Base-by-base conservation (phyloP, 805 yeast genomes). In the Candida patagonica region DNA sequence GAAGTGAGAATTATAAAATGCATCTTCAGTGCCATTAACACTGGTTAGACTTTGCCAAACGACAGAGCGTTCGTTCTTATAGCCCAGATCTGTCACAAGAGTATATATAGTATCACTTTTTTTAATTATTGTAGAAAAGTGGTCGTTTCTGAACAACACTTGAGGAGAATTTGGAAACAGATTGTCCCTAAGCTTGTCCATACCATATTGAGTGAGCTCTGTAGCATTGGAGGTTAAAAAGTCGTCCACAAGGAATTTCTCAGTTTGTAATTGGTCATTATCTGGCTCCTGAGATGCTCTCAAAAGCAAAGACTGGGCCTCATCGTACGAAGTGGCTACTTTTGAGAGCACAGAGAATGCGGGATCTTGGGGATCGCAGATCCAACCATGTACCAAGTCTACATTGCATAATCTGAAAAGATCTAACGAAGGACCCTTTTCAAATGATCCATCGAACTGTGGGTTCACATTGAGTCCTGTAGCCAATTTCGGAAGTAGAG, bases 61-160 rank as follows among this genome's bases (percentile, higher is more conserved):
- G 15, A 81, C 70, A n/a, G 69, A 62, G 1, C 56, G 51, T 30
- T 67, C 64, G 17, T 55, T 44, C 32, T 49, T 53, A 51, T 75
- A 80, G 2, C 92, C 86, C 12, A 68, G 63, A 54, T 92, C 96
- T 1, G 92, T 83, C 2, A 83, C 79, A 21, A 89, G 64, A 4
- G 74, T 59, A 53, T 73, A 86, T 24, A 89, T 63, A 40, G 68
- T 67, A 22, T 66, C 66, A 5, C 57, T 43, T 31, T 53, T 56
- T 37, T 56, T 56, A 49, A 67, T 71, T 8, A 88, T 55, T 0
- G 96, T 85, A 47, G 73, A 73, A 60, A 84, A 89, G 57, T 87
- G 96, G 57, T 92, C 88, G 59, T 92, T 89, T 53, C 96, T 70
- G 64, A 88, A 92, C 45, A 89, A 72, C 0, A 89, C 76, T 1